Base-by-base conservation (phyloP, 306 rosid genomes). In the Rubus parviflorus region DNA sequence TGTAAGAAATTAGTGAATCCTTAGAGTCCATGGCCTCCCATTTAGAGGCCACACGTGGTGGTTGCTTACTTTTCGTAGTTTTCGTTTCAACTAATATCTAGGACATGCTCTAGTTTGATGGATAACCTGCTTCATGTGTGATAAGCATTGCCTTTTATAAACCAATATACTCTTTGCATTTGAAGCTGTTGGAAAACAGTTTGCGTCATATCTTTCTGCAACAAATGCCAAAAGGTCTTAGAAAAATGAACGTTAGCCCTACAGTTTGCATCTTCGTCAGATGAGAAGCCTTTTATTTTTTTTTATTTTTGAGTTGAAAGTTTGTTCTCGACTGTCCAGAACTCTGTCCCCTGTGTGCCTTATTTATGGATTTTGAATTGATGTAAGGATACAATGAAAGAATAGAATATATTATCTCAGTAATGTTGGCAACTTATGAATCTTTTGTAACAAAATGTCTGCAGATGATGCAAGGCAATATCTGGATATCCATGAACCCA, bases 391-490 rank as follows among this genome's bases (percentile, higher is more conserved):
- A 30, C 40, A n/a, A 13, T 35, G 40, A 1, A 70, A 51, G 23
- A 30, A 15, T 10, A 47, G 16, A 43, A 54, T 75, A 13, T 67
- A 38, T 46, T 8, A 63, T 37, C 3, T 63, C 23, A 35, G 57
- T 62, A 37, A 9, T 75, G 35, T 67, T 51, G 22, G 46, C 72
- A 68, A 70, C 77, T 76, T 56, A 82, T 80, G 79, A 81, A 71
- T 77, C 62, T 63, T 63, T 19, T 75, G n/a, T 75, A 70, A 81
- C 69, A 57, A 83, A 78, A 19, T n/a, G 71, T 75, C 22, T 83
- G 82, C 93, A 93, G 98, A 91, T 88, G 89, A 91, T 93, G 97
- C 95, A 91, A 75, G 98, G 98, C 42, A 83, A 88, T 81, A 87
- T 93, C 75, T 87, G 89, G 92, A 79, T 87, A 71, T 85, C 89